Base-by-base conservation (phyloP, 805 yeast genomes). In the Suhomyces vadensis region DNA sequence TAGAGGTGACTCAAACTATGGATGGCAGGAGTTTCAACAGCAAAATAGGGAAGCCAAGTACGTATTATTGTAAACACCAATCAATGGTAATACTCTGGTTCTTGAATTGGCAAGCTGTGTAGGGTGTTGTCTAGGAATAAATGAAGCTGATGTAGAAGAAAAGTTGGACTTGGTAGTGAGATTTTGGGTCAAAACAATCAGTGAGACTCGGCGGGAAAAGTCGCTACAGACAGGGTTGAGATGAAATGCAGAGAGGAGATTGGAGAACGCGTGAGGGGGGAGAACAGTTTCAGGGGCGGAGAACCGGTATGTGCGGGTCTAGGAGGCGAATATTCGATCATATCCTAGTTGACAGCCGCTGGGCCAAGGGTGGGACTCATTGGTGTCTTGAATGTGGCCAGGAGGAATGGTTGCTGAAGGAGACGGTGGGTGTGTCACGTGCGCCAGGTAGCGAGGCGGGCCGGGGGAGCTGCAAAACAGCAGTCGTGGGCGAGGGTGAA, bases 241-340 rank as follows among this genome's bases (percentile, higher is more conserved):
- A n/a, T n/a, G n/a, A n/a, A 29, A 29, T 13, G 20, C 16, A 20
- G 14, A 20, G 31, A 27, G 14, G 31, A 27, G 31, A 27, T 27
- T 14, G 33, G 33, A 29, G 33, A 20, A 29, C 33, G 20, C 33
- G 33, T 29, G 16, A 29, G 33, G 33, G 20, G 33, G 31, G 33
- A n/a, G n/a, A n/a, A n/a, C n/a, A n/a, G n/a, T n/a, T n/a, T n/a
- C n/a, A n/a, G n/a, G n/a, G n/a, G n/a, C n/a, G n/a, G n/a, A n/a
- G n/a, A n/a, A n/a, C n/a, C n/a, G n/a, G n/a, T n/a, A n/a, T n/a
- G n/a, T n/a, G n/a, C n/a, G n/a, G n/a, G n/a, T n/a, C n/a, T n/a
- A n/a, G n/a, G n/a, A n/a, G n/a, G n/a, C n/a, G n/a, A n/a, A n/a
- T n/a, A n/a, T n/a, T n/a, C n/a, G n/a, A n/a, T n/a, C n/a, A n/a